phyloP scores from a whole-genome alignment of 225 moss, liverwort and hornwort genomes.

The Physcomitrellopsis africana region DNA sequence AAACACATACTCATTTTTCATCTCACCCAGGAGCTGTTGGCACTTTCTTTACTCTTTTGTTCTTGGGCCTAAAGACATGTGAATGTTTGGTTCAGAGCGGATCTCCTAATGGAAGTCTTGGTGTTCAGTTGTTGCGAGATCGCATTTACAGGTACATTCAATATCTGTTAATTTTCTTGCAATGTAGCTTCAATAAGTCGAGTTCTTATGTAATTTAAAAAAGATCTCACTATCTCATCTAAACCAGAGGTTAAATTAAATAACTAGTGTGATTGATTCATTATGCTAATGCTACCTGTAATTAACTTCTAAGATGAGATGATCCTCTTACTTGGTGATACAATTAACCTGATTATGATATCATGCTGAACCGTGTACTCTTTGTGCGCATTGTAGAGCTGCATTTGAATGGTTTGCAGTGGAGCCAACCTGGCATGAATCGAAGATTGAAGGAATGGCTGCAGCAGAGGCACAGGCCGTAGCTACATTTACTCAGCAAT shows the following conservation, averaged over 20 bases:
- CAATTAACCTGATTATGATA: not conserved
- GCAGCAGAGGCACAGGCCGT: slow-evolving; percentile 74
- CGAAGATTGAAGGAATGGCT: slow-evolving; percentile 56
- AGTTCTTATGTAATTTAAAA: not conserved
- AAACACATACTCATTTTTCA: slow-evolving; percentile 63
- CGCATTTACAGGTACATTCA: slow-evolving; percentile 68
- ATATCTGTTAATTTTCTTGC: slow-evolving; percentile 22
- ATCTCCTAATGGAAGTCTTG: slow-evolving; percentile 45
- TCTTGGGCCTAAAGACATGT: slow-evolving; percentile 76
- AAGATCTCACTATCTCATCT: slow-evolving; percentile 1
- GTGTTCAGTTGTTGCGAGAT: slow-evolving; percentile 62
- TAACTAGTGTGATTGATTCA: slow-evolving; percentile 5
- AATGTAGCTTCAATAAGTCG: not conserved
- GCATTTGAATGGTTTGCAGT: slow-evolving; percentile 83
- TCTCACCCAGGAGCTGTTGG: slow-evolving; percentile 82
- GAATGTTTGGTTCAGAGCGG: slow-evolving; percentile 53
- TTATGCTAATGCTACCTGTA: slow-evolving; percentile 1
- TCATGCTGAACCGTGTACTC: slow-evolving; percentile 19
- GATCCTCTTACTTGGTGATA: slow-evolving; percentile 15
- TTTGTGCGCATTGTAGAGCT: slow-evolving; percentile 51
- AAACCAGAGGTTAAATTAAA: slow-evolving; percentile 11
- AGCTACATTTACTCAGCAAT: slow-evolving; percentile 58
- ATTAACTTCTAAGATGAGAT: slow-evolving; percentile 6
- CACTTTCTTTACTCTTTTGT: slow-evolving; percentile 75
- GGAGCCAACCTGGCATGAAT: slow-evolving; percentile 72